phyloP scores from a whole-genome alignment of 129 eudicot genomes.

The Silybum marianum region DNA sequence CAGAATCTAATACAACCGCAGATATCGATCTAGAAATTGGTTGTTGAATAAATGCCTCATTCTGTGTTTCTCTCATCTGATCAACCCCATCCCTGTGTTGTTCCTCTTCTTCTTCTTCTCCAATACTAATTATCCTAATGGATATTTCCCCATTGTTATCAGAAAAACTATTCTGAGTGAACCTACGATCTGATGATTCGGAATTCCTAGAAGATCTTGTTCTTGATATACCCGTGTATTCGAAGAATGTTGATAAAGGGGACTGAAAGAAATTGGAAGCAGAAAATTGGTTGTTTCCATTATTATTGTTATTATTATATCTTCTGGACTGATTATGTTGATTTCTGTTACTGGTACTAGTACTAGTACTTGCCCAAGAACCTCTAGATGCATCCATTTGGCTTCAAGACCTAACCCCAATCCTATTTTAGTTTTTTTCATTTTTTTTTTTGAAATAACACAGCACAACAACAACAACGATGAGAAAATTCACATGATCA shows the following conservation, averaged over 20 bases:
- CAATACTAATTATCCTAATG: conserved; percentile 48
- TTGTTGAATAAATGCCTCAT: conserved; percentile 28
- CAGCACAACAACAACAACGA: neutral
- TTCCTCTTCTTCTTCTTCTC: conserved; percentile 47
- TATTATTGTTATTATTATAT: conserved; percentile 11
- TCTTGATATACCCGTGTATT: conserved; percentile 56
- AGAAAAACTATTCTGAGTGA: conserved; percentile 34
- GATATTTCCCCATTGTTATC: conserved; percentile 46
- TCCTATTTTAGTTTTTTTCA: conserved; percentile 34
- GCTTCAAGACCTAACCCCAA: conserved; percentile 33
- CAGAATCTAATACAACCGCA: conserved; percentile 36
- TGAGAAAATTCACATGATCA: neutral
- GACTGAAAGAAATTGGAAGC: conserved; percentile 52
- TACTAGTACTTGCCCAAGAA: conserved; percentile 21
- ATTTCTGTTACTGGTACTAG: neutral
- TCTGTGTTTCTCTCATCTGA: conserved; percentile 13
- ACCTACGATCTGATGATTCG: conserved; percentile 27
- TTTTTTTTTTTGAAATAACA: neutral
- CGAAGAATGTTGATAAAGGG: conserved; percentile 58
- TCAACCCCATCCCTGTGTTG: conserved; percentile 30
- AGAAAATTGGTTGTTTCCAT: conserved; percentile 33
- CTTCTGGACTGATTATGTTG: conserved; percentile 18
- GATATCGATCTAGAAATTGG: conserved; percentile 34
- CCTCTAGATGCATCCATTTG: conserved; percentile 51
- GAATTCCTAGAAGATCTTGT: conserved; percentile 30